phyloP scores from a whole-genome alignment of 306 rosid genomes.

The Cucurbita argyrosperma region DNA sequence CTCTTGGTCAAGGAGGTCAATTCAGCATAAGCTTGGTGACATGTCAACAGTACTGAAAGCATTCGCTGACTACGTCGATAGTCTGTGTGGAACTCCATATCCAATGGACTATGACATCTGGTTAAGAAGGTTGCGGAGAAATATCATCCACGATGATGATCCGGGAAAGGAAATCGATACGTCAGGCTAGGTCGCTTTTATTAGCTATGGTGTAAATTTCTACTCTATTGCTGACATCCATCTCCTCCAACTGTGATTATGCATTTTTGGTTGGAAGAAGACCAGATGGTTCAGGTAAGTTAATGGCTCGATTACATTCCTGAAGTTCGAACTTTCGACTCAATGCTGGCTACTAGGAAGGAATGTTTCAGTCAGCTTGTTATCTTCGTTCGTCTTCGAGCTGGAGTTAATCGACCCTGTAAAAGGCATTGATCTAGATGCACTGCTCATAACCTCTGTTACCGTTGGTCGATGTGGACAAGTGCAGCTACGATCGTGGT shows the following conservation, averaged over 20 bases:
- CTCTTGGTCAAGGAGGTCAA: constrained; percentile 81
- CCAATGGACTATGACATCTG: constrained; percentile 85
- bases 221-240: not conserved
- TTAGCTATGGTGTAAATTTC: not conserved
- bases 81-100: constrained; percentile 95
- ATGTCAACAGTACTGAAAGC: constrained; percentile 82
- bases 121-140: constrained; percentile 81
- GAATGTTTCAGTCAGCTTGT: not conserved
- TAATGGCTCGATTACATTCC: not conserved
- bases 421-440: not conserved
- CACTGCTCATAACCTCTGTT: not conserved
- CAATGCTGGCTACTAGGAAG: not conserved
- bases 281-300: not conserved
- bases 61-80: constrained; percentile 88
- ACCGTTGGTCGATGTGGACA: not conserved
- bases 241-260: not conserved
- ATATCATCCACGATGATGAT: constrained; percentile 60
- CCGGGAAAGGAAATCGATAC: constrained; percentile 68
- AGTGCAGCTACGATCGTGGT: not conserved
- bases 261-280: not conserved
- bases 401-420: not conserved
- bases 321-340: not conserved
- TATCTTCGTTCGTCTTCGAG: not conserved
- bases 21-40: constrained; percentile 92
- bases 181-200: constrained; percentile 25